phyloP scores from a whole-genome alignment of 1,284 basidiomycete genomes.

The Neonothopanus nambi region DNA sequence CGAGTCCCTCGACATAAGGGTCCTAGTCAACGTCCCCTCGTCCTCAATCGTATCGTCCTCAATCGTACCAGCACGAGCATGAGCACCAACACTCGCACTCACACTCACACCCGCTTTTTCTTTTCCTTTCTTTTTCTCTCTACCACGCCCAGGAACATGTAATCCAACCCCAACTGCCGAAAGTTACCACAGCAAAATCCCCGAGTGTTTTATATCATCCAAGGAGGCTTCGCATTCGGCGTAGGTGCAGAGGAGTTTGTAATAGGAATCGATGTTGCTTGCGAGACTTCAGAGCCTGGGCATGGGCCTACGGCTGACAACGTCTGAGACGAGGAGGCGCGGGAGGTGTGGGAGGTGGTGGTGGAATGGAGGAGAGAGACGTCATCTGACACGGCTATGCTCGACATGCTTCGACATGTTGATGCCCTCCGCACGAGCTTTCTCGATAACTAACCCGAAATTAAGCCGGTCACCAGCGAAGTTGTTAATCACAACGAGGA shows the following conservation, averaged over 20 bases:
- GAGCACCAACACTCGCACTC: too few species aligned
- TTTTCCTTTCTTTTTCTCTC: slow-evolving; percentile 19
- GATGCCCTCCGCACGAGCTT: slow-evolving; percentile 41
- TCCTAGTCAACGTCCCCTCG: slow-evolving; percentile 44
- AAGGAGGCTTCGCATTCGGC: slow-evolving; percentile 49
- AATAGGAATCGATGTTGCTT: slow-evolving; percentile 68
- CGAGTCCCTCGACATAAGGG: slow-evolving; percentile 18
- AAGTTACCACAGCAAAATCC: slow-evolving; percentile 41
- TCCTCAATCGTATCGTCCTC: slow-evolving; percentile 43
- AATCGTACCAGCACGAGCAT: slow-evolving; percentile 27
- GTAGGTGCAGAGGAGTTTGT: slow-evolving; percentile 63
- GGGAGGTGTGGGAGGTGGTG: slow-evolving; percentile 10
- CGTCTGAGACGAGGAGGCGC: too few species aligned
- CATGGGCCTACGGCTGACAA: slow-evolving; percentile 37
- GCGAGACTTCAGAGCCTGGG: slow-evolving; percentile 58
- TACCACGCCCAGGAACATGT: slow-evolving; percentile 50
- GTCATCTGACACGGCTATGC: slow-evolving; percentile 69
- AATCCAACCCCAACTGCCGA: slow-evolving; percentile 52
- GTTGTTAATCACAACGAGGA: slow-evolving; percentile 47
- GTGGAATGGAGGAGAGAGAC: slow-evolving; percentile 48
- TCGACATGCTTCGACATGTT: slow-evolving; percentile 51
- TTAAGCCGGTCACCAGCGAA: slow-evolving; percentile 66
- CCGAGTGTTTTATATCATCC: slow-evolving; percentile 50
- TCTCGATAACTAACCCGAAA: slow-evolving; percentile 70
- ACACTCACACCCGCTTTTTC: too few species aligned